phyloP scores from a whole-genome alignment of 129 eudicot genomes.

The Artemisia tridentata region DNA sequence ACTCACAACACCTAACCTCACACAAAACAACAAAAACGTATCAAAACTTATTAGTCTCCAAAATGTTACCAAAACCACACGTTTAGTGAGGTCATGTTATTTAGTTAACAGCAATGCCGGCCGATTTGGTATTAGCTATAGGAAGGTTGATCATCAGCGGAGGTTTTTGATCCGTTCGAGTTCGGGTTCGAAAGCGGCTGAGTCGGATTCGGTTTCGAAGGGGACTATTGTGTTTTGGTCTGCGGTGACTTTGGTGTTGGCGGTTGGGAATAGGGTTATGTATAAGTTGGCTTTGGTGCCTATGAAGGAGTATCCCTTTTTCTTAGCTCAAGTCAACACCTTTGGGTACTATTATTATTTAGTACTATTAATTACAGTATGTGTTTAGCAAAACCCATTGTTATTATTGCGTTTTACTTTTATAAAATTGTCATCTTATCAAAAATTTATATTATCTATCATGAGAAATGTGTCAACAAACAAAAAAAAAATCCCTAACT shows the following conservation, averaged over 20 bases:
- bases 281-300: conserved; percentile 94
- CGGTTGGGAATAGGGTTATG: conserved; percentile 76
- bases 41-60: not conserved
- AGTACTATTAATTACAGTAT: too few relatives aligned
- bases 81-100: not conserved
- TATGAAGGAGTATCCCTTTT: conserved; percentile 86
- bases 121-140: conserved; percentile 20
- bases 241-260: conserved; percentile 52
- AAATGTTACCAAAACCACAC: not conserved
- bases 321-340: conserved; percentile 84
- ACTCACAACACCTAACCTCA: not conserved
- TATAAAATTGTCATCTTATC: too few relatives aligned
- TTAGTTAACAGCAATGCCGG: not conserved
- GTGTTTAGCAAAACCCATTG: too few relatives aligned
- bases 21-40: not conserved
- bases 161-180: conserved; percentile 11
- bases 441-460: too few relatives aligned
- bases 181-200: conserved; percentile 2
- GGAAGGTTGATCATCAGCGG: conserved; percentile 19
- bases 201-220: conserved; percentile 14
- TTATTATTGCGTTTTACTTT: too few relatives aligned
- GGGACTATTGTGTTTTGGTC: conserved; percentile 44
- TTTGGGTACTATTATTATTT: conserved; percentile 57
- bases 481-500: too few relatives aligned
- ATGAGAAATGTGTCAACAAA: too few relatives aligned